Evolutionary conservation across 441 rosid genomes (phyloP).

Genomic region (Viola pubescens): DNA sequence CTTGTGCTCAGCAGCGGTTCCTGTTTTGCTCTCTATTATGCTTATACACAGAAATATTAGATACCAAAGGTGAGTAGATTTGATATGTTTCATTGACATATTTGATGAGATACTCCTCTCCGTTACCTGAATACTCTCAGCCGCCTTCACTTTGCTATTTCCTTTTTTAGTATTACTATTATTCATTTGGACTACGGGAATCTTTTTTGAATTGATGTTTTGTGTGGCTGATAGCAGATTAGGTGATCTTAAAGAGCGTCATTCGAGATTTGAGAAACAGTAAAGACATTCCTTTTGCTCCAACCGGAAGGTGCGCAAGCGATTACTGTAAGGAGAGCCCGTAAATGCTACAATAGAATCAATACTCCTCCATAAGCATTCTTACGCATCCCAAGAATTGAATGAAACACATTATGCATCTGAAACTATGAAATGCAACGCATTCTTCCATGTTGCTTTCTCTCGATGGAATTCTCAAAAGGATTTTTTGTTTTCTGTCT

Average conservation of each 20-base stretch:
- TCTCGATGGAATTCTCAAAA: no score
- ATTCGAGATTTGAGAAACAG: conserved; percentile 23
- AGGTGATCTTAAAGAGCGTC: conserved; percentile 51
- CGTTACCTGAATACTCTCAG: neutral
- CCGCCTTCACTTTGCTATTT: neutral
- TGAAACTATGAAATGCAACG: neutral
- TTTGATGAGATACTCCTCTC: no score
- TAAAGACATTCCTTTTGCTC: neutral
- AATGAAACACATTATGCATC: no score
- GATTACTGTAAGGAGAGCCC: conserved; percentile 5
- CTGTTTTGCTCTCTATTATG: conserved; percentile 54
- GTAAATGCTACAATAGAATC: neutral
- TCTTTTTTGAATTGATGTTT: neutral
- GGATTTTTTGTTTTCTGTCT: no score
- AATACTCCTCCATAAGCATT: no score
- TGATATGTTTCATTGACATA: no score
- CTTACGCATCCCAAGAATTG: no score
- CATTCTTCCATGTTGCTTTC: neutral
- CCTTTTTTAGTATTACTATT: no score
- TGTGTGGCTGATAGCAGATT: conserved; percentile 36
- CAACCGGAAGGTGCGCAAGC: neutral
- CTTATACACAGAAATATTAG: conserved; percentile 50
- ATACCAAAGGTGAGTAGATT: conserved; percentile 47
- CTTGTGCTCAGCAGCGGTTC: conserved; percentile 48
- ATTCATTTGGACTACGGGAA: neutral